Evolutionary conservation across 1,284 basidiomycete genomes (phyloP), one percentile per base, ranked within the genome.

Genomic region (Coniferiporia weirii): DNA sequence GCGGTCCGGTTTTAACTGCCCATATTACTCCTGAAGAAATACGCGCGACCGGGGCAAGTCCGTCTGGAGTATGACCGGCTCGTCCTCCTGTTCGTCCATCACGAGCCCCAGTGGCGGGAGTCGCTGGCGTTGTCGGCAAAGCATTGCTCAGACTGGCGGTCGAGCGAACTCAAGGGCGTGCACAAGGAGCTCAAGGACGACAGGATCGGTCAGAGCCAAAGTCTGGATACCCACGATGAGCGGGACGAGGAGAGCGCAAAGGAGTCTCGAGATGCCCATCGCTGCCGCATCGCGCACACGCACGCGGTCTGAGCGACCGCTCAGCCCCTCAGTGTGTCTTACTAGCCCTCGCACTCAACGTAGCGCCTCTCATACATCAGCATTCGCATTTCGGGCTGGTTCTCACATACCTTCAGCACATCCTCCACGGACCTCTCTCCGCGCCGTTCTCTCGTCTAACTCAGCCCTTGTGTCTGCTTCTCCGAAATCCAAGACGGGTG

Each of bases 381-480:
- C 20, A 82, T 84, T 10, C 78, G 88, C 0, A 79, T 89, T 49
- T 84, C 85, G 0, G 88, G 88, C 64, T 90, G 88, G 88, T 80
- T 91, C 70, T 82, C 84, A 0, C 87, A 90, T 70, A 84, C 85
- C 0, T 87, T 90, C 69, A 82, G 77, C 66, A 70, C 81, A 1
- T 89, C 87, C 4, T 77, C 84, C 1, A 83, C 82, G 4, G 88
- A 91, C 73, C 79, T 91, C 13, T 80, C 84, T 90, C 0, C 84
- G 85, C 1, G 66, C 75, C 10, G 71, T 87, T 57, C 74, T 89
- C 61, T 77, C 82, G 5, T 40, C 38, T 40, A 79, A 81, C 61
- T 73, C 77, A 40, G 38, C 65, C 52, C 65, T 46, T 52, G 69
- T 54, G 50, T 20, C 71, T 65, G 60, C 67, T 64, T 79, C 79